Evolutionary conservation across 2,329 filamentous ascomycete genomes (phyloP).

Genomic region (Taxawa tesnikishii): DNA sequence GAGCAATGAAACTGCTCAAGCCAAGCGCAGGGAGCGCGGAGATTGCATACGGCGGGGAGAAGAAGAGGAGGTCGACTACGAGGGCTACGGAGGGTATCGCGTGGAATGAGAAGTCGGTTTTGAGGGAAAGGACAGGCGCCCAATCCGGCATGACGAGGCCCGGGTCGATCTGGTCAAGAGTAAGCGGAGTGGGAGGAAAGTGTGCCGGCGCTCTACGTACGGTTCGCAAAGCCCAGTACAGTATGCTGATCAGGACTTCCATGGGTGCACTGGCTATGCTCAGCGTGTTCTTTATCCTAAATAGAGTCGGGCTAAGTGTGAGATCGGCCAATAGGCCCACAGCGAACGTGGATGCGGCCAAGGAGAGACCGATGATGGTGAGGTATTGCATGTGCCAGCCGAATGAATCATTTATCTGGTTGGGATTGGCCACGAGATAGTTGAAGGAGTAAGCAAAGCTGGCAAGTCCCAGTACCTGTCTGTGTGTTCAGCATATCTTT

Average conservation of each 20-base stretch:
- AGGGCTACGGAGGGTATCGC: constrained; percentile 54
- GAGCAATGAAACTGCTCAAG: constrained; percentile 47
- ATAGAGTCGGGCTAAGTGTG: constrained; percentile 44
- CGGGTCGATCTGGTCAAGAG: constrained; percentile 24
- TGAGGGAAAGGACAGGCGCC: constrained; percentile 26
- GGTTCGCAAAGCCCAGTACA: constrained; percentile 60
- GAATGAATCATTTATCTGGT: constrained; percentile 40
- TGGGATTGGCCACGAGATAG: constrained; percentile 24
- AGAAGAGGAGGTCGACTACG: constrained; percentile 50
- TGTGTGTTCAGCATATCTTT: background rate
- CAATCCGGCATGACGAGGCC: constrained; percentile 40
- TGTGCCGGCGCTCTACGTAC: constrained; percentile 25
- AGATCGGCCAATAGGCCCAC: constrained; percentile 54
- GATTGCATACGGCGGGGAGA: constrained; percentile 63
- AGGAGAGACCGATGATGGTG: constrained; percentile 57
- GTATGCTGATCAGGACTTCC: constrained; percentile 55
- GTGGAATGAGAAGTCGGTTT: constrained; percentile 54
- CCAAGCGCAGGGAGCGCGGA: constrained; percentile 45
- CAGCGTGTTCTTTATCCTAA: constrained; percentile 54
- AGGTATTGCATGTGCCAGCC: constrained; percentile 62
- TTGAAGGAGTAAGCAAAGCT: constrained; percentile 33
- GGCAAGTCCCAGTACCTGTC: constrained; percentile 24
- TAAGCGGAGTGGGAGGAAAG: constrained; percentile 11
- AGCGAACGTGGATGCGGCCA: constrained; percentile 49
- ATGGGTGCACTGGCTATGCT: constrained; percentile 55